These are phyloP conservation scores for Solanum hybrid DNA, from an alignment of 305 asterid species.

Conservation along the genomic window DNA sequence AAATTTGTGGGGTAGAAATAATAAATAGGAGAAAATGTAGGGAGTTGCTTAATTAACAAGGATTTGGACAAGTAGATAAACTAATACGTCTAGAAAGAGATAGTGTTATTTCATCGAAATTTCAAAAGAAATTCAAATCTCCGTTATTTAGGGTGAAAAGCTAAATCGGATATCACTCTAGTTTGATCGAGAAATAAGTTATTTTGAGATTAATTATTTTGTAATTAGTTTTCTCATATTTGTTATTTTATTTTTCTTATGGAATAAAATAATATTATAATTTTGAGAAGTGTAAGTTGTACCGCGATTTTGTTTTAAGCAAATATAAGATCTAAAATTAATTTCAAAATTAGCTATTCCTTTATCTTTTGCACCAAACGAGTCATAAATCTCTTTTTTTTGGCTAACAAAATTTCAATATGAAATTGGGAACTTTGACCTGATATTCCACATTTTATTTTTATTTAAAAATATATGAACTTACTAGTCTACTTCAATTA, in stretches of 20 bases:
- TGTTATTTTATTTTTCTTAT: rapidly evolving
- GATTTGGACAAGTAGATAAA: neutral
- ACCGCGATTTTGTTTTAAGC: too few relatives aligned
- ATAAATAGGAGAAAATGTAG: neutral
- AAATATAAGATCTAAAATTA: neutral
- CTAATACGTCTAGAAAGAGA: neutral
- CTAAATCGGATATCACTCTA: neutral
- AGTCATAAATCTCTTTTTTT: neutral
- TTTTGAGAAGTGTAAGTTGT: neutral
- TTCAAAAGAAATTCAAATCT: neutral
- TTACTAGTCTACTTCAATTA: neutral
- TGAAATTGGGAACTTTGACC: neutral
- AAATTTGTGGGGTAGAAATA: neutral
- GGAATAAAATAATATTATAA: too few relatives aligned
- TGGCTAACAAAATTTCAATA: neutral
- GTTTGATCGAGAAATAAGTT: neutral
- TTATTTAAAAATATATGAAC: neutral
- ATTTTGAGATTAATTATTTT: too few relatives aligned
- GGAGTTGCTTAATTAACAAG: neutral
- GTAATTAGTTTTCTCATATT: rapidly evolving
- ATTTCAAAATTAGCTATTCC: neutral
- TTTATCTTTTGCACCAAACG: neutral
- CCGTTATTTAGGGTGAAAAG: neutral
- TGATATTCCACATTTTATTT: neutral
- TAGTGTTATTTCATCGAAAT: neutral